These are phyloP conservation scores for Pilaira anomala DNA, from an alignment of 192 early-diverging fungal genomes.

Conservation along the genomic window DNA sequence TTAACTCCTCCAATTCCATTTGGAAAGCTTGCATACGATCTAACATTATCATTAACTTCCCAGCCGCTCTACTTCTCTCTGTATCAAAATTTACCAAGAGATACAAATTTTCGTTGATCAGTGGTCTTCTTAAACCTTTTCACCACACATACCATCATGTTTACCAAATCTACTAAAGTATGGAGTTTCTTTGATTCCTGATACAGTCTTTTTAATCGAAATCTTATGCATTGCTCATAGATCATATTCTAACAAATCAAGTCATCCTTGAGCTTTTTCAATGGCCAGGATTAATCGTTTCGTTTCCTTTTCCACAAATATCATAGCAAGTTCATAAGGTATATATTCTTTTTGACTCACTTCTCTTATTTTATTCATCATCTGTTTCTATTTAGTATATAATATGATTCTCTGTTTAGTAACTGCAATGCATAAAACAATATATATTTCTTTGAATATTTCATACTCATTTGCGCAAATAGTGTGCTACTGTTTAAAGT, in stretches of 20 bases:
- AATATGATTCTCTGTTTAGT: no score
- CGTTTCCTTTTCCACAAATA: slow-evolving; percentile 31
- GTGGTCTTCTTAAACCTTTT: slow-evolving; percentile 23
- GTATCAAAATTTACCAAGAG: slow-evolving; percentile 37
- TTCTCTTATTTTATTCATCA: no score
- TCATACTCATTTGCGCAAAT: no score
- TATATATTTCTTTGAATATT: no score
- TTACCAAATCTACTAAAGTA: slow-evolving; percentile 34
- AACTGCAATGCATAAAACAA: no score
- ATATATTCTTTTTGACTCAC: no score
- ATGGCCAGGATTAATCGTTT: slow-evolving; percentile 30
- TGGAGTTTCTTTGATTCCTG: slow-evolving; percentile 32
- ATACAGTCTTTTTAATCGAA: slow-evolving; percentile 32
- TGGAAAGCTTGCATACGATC: slow-evolving; percentile 49
- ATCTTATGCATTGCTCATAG: slow-evolving; percentile 44
- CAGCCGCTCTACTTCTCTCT: slow-evolving; percentile 41
- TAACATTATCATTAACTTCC: slow-evolving; percentile 38
- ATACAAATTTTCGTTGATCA: slow-evolving; percentile 40
- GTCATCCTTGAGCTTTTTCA: slow-evolving; percentile 24
- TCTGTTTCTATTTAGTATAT: no score
- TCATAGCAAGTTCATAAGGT: slow-evolving; percentile 37
- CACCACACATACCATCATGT: slow-evolving; percentile 35
- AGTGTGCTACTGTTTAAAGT: no score
- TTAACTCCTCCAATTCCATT: slow-evolving; percentile 48
- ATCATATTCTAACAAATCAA: slow-evolving; percentile 40